Percentiles rank a stretch among this genome's conserved stretches.
phyloP scores from a whole-genome alignment of 2,329 filamentous ascomycete species.

The Aureobasidium leucospermi region DNA sequence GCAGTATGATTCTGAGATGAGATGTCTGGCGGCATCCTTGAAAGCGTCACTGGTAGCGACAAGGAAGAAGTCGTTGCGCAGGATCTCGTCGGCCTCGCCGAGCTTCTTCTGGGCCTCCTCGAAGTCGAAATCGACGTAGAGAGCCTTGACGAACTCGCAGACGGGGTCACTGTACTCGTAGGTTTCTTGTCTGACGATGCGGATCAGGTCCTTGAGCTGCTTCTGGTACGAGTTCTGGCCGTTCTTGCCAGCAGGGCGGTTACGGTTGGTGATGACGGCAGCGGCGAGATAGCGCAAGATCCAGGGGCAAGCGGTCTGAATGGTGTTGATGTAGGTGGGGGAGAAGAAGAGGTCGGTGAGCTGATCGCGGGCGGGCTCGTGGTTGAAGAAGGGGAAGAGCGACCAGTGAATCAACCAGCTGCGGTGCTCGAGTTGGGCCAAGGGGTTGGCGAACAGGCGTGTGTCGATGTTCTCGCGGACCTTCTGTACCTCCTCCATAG shows the following conservation, averaged over 20 bases:
- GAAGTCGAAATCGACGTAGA: slow-evolving; percentile 95
- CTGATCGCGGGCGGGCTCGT: slow-evolving; percentile 80
- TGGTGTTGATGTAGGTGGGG: slow-evolving; percentile 96
- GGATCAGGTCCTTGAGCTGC: slow-evolving; percentile 94
- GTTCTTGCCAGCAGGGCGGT: slow-evolving; percentile 73
- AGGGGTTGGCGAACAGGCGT: slow-evolving; percentile 90
- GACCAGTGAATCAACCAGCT: slow-evolving; percentile 98
- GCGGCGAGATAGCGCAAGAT: slow-evolving; percentile 88
- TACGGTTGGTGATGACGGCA: slow-evolving; percentile 84
- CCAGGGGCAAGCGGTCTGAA: slow-evolving; percentile 97
- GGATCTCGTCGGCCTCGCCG: slow-evolving; percentile 77
- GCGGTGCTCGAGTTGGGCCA: slow-evolving; percentile 91
- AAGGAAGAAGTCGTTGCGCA: slow-evolving; percentile 94
- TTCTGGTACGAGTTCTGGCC: slow-evolving; percentile 92
- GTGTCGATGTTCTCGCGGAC: slow-evolving; percentile 89
- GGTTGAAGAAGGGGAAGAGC: slow-evolving; percentile 98
- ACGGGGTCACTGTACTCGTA: slow-evolving; percentile 97
- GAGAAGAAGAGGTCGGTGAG: slow-evolving; percentile 97
- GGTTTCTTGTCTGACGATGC: slow-evolving; percentile 90
- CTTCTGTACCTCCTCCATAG: slow-evolving; percentile 83
- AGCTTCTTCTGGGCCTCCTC: slow-evolving; percentile 92
- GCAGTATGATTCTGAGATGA: slow-evolving; percentile 99
- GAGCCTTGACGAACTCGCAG: slow-evolving; percentile 90
- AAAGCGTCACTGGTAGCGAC: slow-evolving; percentile 77
- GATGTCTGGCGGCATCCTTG: slow-evolving; percentile 86